Evolutionary conservation across 129 eudicot genomes (phyloP), one percentile per base, ranked within the genome.

Genomic region (Heracleum sosnowskyi): DNA sequence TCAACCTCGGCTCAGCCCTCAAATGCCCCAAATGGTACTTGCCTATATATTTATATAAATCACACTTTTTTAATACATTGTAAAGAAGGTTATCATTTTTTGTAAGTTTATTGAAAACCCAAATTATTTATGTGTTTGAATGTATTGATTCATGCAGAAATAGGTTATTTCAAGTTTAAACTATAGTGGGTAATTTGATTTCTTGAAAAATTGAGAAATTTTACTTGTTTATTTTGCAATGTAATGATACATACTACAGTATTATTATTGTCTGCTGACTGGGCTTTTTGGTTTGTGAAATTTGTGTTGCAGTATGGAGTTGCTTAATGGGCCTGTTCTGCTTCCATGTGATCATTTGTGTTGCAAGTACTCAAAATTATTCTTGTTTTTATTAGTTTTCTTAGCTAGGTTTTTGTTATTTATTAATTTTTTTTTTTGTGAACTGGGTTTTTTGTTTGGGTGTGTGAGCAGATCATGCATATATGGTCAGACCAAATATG

Each of bases 301-400:
- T 29, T 6, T 7, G 4, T 77, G 31, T 81, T 80, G 46, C 91
- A 93, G 98, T 70, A 72, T 93, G 60, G 82, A 86, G 73, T 46
- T 93, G 89, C 84, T 89, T 70, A 86, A 80, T 15, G 78, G 82
- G 33, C 98, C 98, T 22, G 73, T 82, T 77, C 75, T 93, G 86
- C 90, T 93, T 10, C 93, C 98, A 0, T 93, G 98, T 79, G 86
- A 83, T 80, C 98, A 93, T 80, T 83, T 93, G 33, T 88, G 91
- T 82, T 93, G 98, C 98, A 81, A 77, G 98, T 53, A 60, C 33
- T 26, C 10, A 5, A 0, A 0, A 26, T 34, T 13, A 1, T 60
- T 11, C 66, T 51, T 69, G 15, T 5, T 34, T 18, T 28, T 28
- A 28, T 26, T 0, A 7, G 13, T 42, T 13, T 33, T 5, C 18